Percentiles rank a stretch among this genome's conserved stretches.
These are phyloP conservation scores for Sonneratia alba DNA, from an alignment of 345 rosid species.

Conservation along the genomic window DNA sequence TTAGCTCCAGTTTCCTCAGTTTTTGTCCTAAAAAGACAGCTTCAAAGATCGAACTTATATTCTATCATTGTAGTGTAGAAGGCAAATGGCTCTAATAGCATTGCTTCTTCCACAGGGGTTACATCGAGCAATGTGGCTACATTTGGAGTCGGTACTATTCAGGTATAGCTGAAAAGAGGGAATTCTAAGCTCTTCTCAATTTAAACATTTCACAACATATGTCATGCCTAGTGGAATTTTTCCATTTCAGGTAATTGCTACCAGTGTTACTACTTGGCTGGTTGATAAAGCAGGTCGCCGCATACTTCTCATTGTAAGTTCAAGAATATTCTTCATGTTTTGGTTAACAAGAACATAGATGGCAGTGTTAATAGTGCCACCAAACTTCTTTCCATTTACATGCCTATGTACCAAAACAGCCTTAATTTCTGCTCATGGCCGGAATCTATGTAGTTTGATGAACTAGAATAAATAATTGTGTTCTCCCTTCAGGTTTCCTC, in stretches of 20 bases:
- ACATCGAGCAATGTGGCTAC: conserved; percentile 71
- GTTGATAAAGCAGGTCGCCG: conserved; percentile 82
- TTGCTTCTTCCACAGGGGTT: conserved; percentile 41
- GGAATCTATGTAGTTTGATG: neutral
- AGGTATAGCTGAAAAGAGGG: conserved; percentile 38
- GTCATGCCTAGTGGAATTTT: neutral
- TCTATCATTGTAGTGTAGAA: neutral
- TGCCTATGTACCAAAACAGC: neutral
- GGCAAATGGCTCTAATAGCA: neutral
- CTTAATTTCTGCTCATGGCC: neutral
- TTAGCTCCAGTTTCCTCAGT: neutral
- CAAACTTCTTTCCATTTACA: neutral
- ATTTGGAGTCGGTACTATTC: conserved; percentile 70
- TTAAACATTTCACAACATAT: neutral
- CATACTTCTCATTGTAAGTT: conserved; percentile 71
- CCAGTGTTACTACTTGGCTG: conserved; percentile 73
- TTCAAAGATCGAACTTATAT: neutral
- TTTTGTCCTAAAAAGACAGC: neutral
- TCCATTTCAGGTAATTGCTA: conserved; percentile 56
- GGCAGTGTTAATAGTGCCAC: neutral
- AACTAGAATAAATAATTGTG: neutral
- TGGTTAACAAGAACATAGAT: neutral
- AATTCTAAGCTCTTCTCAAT: conserved; percentile 3
- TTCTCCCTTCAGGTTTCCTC: conserved; percentile 50
- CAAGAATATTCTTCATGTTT: conserved; percentile 7